Evolutionary conservation across 805 yeast genomes (phyloP).

Genomic region (Saccharomyces cerevisiae): DNA sequence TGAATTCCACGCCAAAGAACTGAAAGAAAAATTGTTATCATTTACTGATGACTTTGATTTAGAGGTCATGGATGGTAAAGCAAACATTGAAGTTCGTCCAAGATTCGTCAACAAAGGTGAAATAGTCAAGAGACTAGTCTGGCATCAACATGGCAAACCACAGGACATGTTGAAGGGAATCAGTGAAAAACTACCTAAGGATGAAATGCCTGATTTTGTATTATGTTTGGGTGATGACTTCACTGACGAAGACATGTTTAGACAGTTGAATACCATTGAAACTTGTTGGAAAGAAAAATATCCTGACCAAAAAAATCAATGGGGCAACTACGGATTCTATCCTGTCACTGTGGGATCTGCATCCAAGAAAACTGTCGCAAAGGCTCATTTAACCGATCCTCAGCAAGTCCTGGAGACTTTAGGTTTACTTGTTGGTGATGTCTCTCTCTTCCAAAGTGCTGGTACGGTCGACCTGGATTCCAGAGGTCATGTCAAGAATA

Average conservation of each 20-base stretch:
- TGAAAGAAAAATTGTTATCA: conserved; percentile 53
- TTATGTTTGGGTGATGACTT: conserved; percentile 91
- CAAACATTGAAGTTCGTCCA: conserved; percentile 96
- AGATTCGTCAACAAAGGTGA: conserved; percentile 93
- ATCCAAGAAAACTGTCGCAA: conserved; percentile 74
- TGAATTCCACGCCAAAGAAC: conserved; percentile 68
- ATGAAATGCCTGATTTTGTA: conserved; percentile 69
- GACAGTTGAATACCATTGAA: conserved; percentile 60
- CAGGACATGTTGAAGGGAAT: conserved; percentile 35
- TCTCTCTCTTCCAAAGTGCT: conserved; percentile 67
- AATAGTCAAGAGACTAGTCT: conserved; percentile 73
- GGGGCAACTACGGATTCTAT: conserved; percentile 54
- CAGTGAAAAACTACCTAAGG: conserved; percentile 31
- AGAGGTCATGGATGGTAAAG: conserved; percentile 95
- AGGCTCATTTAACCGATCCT: conserved; percentile 79
- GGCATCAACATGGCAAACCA: conserved; percentile 51
- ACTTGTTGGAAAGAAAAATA: conserved; percentile 30
- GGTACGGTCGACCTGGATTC: conserved; percentile 71
- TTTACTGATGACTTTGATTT: conserved; percentile 68
- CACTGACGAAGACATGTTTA: conserved; percentile 97
- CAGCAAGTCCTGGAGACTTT: conserved; percentile 75
- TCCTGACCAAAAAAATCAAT: conserved; percentile 36
- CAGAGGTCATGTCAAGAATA: conserved; percentile 55
- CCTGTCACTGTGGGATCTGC: conserved; percentile 94
- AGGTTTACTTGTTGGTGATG: conserved; percentile 72